Evolutionary conservation across 2,329 filamentous ascomycete species (phyloP).

Genomic region (Lasiodiplodia theobromae): DNA sequence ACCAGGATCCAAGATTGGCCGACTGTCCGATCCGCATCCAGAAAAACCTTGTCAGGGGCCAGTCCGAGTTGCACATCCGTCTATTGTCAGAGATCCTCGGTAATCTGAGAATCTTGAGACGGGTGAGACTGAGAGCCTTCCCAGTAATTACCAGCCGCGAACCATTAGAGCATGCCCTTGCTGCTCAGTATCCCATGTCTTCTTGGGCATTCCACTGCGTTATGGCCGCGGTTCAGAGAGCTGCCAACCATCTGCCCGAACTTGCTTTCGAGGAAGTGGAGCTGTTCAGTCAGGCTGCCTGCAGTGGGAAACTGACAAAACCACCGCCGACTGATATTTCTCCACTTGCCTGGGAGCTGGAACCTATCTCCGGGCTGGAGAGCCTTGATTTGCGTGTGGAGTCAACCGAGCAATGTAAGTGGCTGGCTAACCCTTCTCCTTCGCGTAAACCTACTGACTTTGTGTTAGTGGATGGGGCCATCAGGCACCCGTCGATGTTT

Average conservation of each 20-base stretch:
- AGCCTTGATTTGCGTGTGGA: too few relatives aligned
- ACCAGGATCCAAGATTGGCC: not conserved
- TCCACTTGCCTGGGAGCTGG: too few relatives aligned
- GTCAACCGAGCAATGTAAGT: not conserved
- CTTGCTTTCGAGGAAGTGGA: not conserved
- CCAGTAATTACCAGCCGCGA: not conserved
- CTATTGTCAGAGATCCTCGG: not conserved
- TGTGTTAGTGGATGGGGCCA: not conserved
- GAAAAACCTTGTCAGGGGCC: not conserved
- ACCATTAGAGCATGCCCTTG: too few relatives aligned
- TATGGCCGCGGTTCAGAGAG: not conserved
- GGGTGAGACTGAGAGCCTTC: not conserved
- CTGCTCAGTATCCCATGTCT: not conserved
- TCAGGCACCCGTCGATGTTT: not conserved
- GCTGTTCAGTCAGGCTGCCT: too few relatives aligned
- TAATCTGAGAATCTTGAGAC: not conserved
- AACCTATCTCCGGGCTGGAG: too few relatives aligned
- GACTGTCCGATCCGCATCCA: not conserved
- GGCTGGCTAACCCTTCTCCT: too few relatives aligned
- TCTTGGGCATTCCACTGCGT: not conserved
- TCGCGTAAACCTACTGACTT: not conserved
- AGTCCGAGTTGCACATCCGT: not conserved
- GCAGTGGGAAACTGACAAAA: too few relatives aligned
- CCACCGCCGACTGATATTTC: too few relatives aligned
- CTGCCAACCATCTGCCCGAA: not conserved